Evolutionary conservation across 2,329 filamentous ascomycete species (phyloP).

Genomic region (Diaporthe nobilis): DNA sequence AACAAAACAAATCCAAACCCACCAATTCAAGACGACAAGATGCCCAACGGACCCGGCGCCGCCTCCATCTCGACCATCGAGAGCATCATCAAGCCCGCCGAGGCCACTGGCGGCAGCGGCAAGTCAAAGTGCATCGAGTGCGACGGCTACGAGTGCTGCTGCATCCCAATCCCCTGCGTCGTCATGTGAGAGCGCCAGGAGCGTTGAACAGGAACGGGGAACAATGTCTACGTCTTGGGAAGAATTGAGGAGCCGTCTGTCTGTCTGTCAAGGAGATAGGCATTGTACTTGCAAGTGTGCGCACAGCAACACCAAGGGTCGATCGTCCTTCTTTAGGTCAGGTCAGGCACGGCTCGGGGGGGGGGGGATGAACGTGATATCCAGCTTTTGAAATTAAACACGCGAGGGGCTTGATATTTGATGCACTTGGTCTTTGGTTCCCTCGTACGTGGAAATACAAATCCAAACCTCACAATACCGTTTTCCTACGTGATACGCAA

Average conservation of each 20-base stretch:
- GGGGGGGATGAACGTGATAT: background rate
- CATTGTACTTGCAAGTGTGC: background rate
- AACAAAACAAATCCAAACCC: background rate
- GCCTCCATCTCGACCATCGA: conserved; percentile 63
- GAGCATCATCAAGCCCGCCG: conserved; percentile 65
- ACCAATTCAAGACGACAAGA: conserved; percentile 42
- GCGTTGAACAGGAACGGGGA: rapidly evolving
- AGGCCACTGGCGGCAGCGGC: conserved; percentile 50
- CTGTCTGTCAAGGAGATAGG: background rate
- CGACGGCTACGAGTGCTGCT: conserved; percentile 67
- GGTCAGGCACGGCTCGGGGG: too few relatives aligned
- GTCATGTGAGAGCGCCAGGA: conserved; percentile 57
- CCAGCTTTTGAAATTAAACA: conserved; percentile 15
- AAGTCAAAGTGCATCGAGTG: conserved; percentile 66
- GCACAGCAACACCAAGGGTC: background rate
- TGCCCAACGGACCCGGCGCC: conserved; percentile 62
- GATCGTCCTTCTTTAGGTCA: too few relatives aligned
- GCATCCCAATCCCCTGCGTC: conserved; percentile 66
- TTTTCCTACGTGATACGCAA: background rate
- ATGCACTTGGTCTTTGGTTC: background rate
- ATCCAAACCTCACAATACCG: background rate
- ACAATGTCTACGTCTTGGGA: background rate
- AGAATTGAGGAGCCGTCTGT: background rate
- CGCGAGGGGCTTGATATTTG: background rate
- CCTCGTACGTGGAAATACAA: background rate